Conservation (phyloP, 1,284 basidiomycete species). For the Naganishia sp. region DNA sequence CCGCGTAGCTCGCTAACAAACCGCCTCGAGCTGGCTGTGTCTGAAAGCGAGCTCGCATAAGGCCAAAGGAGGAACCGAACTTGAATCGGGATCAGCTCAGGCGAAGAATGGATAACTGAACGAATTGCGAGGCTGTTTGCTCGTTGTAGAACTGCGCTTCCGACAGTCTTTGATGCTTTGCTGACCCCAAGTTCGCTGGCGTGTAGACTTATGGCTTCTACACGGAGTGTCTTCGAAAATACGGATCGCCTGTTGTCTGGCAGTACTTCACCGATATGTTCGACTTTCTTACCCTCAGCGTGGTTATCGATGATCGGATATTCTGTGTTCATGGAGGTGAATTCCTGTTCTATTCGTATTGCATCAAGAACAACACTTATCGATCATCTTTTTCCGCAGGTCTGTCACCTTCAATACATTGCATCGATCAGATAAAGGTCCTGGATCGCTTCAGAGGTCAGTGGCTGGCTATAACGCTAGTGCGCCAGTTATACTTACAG, state of each 20-base stretch:
- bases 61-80: not conserved
- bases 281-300: constrained; percentile 94
- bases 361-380: not conserved
- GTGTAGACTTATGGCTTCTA: constrained; percentile 98
- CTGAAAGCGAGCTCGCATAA: constrained; percentile 1
- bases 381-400: constrained; percentile 58
- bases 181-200: not conserved
- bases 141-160: not conserved
- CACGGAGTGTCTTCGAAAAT: constrained; percentile 96
- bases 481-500: not conserved
- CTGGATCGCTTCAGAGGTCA: constrained; percentile 94
- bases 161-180: not conserved
- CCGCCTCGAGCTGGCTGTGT: constrained; percentile 15
- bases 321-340: constrained; percentile 97
- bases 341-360: constrained; percentile 32
- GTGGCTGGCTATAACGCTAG: constrained; percentile 34
- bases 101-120: constrained; percentile 35
- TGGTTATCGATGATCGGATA: constrained; percentile 98
- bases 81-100: constrained; percentile 5
- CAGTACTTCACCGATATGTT: constrained; percentile 99
- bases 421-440: constrained; percentile 99
- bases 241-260: constrained; percentile 95
- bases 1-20: not conserved
- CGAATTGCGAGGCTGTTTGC: constrained; percentile 1
- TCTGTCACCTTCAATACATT: constrained; percentile 95